Conservation (phyloP, 257 asterid species). For the Solanum lycopersicoides region DNA sequence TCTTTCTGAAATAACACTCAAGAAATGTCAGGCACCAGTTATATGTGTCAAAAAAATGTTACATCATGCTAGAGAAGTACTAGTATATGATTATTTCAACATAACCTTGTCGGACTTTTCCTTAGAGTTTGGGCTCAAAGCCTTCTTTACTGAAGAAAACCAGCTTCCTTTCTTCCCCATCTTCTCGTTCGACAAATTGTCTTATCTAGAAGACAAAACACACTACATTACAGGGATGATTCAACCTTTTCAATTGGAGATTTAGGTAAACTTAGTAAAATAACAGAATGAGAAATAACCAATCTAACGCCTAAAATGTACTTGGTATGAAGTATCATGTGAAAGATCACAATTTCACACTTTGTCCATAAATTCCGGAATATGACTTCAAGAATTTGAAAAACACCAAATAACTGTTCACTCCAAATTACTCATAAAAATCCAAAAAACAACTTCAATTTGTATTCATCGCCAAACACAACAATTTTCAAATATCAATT, state of each 20-base stretch:
- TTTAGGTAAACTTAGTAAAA: neutral
- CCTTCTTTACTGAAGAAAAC: slow-evolving; percentile 86
- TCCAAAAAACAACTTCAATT: neutral
- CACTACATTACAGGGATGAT: neutral
- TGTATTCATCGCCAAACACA: too few relatives aligned
- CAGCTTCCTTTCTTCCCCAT: slow-evolving; percentile 89
- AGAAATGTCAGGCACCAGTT: neutral
- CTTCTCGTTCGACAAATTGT: slow-evolving; percentile 29
- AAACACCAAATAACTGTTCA: neutral
- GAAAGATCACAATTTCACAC: neutral
- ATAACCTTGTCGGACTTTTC: slow-evolving; percentile 39
- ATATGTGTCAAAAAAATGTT: neutral
- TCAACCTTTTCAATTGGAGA: neutral
- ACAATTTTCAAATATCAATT: neutral
- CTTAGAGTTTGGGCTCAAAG: slow-evolving; percentile 60
- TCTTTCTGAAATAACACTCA: slow-evolving; percentile 33
- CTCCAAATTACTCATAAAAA: neutral
- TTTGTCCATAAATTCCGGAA: neutral
- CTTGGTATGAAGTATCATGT: neutral
- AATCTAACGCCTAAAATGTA: neutral
- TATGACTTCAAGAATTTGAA: neutral
- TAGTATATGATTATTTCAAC: neutral
- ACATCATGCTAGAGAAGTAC: neutral
- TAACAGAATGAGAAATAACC: neutral
- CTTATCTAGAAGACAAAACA: slow-evolving; percentile 5